Evolutionary conservation across 352 stramenopile genomes (phyloP).

Genomic region (Phytophthora pseudosyringae): DNA sequence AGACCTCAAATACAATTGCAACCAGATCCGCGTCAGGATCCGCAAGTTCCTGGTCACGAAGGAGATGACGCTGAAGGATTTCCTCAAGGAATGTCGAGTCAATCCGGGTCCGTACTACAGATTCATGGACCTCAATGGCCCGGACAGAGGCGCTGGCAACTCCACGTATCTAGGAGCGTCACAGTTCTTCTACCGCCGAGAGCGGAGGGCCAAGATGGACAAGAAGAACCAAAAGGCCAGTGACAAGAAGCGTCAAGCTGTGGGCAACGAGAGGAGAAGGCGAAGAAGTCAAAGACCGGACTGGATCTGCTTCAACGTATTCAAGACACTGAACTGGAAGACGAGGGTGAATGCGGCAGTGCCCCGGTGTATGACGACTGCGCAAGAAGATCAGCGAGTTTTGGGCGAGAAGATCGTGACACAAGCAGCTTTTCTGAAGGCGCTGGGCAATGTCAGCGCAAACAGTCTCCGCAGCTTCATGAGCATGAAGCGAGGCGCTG

Average conservation of each 20-base stretch:
- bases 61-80: conserved; percentile 50
- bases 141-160: conserved; percentile 39
- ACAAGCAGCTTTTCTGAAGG: conserved; percentile 39
- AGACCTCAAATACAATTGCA: conserved; percentile 36
- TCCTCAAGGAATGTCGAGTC: conserved; percentile 39
- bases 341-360: conserved; percentile 27
- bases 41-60: conserved; percentile 50
- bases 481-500: conserved; percentile 41
- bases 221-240: conserved; percentile 26
- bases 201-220: conserved; percentile 8
- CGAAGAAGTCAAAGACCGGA: conserved; percentile 28
- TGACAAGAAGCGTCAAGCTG: conserved; percentile 29
- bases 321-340: conserved; percentile 31
- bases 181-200: conserved; percentile 45
- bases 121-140: conserved; percentile 53
- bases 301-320: conserved; percentile 42
- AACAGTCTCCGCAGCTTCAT: conserved; percentile 54
- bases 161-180: conserved; percentile 36
- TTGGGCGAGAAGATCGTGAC: conserved; percentile 41
- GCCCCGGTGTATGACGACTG: conserved; percentile 58
- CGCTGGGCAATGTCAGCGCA: conserved; percentile 40
- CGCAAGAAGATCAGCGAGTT: conserved; percentile 51
- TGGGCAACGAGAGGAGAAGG: conserved; percentile 19
- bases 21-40: conserved; percentile 46
- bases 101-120: conserved; percentile 49